A percentile compares a stretch with the other conserved stretches of the same genome.
Evolutionary conservation across 306 rosid genomes (phyloP).

Genomic region (Trifolium repens): DNA sequence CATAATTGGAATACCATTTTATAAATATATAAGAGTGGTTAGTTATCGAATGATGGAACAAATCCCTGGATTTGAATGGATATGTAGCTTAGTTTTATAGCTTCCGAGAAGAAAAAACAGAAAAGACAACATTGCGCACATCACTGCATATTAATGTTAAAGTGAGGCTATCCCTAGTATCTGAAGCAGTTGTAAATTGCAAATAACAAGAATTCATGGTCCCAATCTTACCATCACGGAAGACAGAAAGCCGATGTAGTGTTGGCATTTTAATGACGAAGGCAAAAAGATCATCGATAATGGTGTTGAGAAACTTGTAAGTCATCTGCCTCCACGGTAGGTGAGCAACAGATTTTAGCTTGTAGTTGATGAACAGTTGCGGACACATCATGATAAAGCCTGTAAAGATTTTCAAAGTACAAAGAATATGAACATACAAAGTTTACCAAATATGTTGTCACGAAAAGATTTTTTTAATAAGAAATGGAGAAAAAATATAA

Average conservation of each 20-base stretch:
- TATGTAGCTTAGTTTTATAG: neutral
- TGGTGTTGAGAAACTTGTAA: slow-evolving; percentile 97
- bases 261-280: slow-evolving; percentile 97
- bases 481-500: neutral
- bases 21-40: slow-evolving; percentile 2
- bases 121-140: neutral
- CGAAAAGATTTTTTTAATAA: neutral
- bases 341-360: slow-evolving; percentile 98
- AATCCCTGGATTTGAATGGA: neutral
- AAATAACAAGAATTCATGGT: slow-evolving; percentile 27
- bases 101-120: neutral
- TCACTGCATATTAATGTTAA: slow-evolving; percentile 16
- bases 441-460: neutral
- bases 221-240: slow-evolving; percentile 92
- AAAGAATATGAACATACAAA: slow-evolving; percentile 29
- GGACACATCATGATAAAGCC: slow-evolving; percentile 99
- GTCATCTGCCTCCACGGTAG: slow-evolving; percentile 99
- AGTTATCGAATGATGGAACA: neutral
- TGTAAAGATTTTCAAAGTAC: slow-evolving; percentile 48
- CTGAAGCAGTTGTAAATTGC: slow-evolving; percentile 10
- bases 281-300: slow-evolving; percentile 96
- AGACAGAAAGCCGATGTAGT: slow-evolving; percentile 95
- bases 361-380: slow-evolving; percentile 94
- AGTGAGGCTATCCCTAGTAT: slow-evolving; percentile 13
- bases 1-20: slow-evolving; percentile 9